Evolutionary conservation across 148 eudicot species (phyloP).

Genomic region (Agrostemma githago): DNA sequence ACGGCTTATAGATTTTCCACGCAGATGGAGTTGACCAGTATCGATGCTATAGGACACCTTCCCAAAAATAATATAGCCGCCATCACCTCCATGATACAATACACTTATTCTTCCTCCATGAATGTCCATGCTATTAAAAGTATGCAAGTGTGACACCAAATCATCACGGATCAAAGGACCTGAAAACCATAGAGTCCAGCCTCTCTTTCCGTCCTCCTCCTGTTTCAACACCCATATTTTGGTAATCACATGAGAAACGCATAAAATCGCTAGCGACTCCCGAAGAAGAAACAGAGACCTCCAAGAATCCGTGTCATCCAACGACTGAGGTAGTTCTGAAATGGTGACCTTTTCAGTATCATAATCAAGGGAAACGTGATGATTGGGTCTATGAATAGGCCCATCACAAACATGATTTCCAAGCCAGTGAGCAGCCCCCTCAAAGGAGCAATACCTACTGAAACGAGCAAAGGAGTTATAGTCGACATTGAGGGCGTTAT

Average conservation of each 20-base stretch:
- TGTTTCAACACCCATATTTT: neutral
- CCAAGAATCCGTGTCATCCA: neutral
- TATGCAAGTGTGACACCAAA: too few species aligned
- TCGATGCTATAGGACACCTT: too few species aligned
- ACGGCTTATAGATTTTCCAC: too few species aligned
- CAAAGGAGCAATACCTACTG: neutral
- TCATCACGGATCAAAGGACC: neutral
- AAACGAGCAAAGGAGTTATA: neutral
- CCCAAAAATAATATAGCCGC: too few species aligned
- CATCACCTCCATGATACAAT: too few species aligned
- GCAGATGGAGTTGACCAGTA: too few species aligned
- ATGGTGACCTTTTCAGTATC: neutral
- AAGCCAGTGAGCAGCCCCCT: neutral
- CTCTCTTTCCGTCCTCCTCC: neutral
- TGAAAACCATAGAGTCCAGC: neutral
- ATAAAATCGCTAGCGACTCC: neutral
- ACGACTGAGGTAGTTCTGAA: neutral
- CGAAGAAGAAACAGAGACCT: neutral
- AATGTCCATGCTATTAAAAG: too few species aligned
- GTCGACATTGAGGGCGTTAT: neutral
- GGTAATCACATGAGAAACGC: neutral
- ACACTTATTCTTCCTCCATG: too few species aligned
- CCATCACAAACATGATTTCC: too few species aligned
- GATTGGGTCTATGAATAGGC: neutral
- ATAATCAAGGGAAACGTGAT: conserved; percentile 6